Base-by-base conservation (phyloP, 2,329 filamentous ascomycete genomes). In the Aspergillus hiratsukae region DNA sequence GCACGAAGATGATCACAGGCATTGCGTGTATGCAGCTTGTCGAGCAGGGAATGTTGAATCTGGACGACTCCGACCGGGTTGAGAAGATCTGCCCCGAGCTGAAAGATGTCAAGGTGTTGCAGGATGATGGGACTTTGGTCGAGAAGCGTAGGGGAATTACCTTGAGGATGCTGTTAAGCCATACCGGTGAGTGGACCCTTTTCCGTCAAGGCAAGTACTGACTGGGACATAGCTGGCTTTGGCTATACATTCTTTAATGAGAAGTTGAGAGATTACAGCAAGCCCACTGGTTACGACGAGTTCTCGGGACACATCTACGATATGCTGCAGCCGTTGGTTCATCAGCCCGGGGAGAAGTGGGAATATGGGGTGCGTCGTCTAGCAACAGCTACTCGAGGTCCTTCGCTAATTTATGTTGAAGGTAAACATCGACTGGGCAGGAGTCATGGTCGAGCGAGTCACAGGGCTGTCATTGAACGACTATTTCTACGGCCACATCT, bases 291-390 rank as follows among this genome's bases (percentile, higher is more conserved):
- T 0, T 64, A 79, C 4, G 82, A 87, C 54, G 85, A 87, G 64
- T 83, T 87, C 62, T 79, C 78, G 0, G 81, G 81, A 0, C 74
- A 81, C 5, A 64, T 78, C 17, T 74, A 76, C 31, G 84, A 83
- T 25, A 73, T 87, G 46, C 64, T 78, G 37, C 66, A 72, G 55
- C 82, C 85, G 0, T 69, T 89, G 17, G 67, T 87, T 1, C 84
- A 86, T 60, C 84, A 89, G 60, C 86, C 87, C 0, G 86, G 86
- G 0, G 78, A 80, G 25, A 75, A 74, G 3, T 89, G 83, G 82
- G 78, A 83, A 55, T 88, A 88, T 23, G 81, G 81, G 0, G 80
- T 83, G 69, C 2, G 43, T 46, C 2, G 5, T 23, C 3, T 0
- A 21, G 19, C 43, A 23, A 14, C 5, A 21, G 10, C n/a, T 21